These are phyloP conservation scores for Pterocarpus santalinus DNA, from an alignment of 306 rosid species.

Conservation along the genomic window DNA sequence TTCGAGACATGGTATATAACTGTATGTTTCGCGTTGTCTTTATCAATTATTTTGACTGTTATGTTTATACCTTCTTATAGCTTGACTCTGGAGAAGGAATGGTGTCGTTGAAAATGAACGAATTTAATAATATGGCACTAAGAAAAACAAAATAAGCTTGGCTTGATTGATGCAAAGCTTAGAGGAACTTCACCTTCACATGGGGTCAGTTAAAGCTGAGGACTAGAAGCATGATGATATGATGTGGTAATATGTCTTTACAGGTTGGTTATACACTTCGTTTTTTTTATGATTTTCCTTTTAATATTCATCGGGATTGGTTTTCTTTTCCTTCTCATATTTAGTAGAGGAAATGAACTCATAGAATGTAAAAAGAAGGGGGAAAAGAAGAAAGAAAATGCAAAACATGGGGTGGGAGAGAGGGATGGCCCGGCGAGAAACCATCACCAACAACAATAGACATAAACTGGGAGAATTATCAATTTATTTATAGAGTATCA, in stretches of 20 bases:
- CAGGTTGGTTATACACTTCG: not conserved
- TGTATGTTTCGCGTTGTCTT: constrained; percentile 25
- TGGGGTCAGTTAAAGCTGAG: constrained; percentile 14
- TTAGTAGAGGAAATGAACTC: not conserved
- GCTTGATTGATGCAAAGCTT: not conserved
- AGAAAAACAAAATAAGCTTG: not conserved
- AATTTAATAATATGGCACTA: not conserved
- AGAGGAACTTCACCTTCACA: constrained; percentile 2
- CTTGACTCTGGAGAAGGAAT: constrained; percentile 10
- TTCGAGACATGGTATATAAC: not conserved
- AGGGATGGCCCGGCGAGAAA: too few species aligned
- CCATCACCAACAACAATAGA: too few species aligned
- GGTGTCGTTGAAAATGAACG: not conserved
- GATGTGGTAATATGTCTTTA: constrained; percentile 3
- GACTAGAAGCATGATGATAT: not conserved
- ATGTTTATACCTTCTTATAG: not conserved
- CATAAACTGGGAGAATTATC: too few species aligned
- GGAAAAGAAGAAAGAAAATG: not conserved
- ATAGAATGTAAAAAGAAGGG: not conserved
- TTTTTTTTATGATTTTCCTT: not conserved
- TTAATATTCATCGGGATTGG: not conserved
- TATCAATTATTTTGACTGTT: not conserved
- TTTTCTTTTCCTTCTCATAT: not conserved
- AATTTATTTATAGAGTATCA: too few species aligned
- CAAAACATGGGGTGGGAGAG: not conserved